A percentile compares a stretch with the other conserved stretches of the same genome.
Conservation (phyloP, 2,329 filamentous ascomycete species). For the Fusarium nygamai region DNA sequence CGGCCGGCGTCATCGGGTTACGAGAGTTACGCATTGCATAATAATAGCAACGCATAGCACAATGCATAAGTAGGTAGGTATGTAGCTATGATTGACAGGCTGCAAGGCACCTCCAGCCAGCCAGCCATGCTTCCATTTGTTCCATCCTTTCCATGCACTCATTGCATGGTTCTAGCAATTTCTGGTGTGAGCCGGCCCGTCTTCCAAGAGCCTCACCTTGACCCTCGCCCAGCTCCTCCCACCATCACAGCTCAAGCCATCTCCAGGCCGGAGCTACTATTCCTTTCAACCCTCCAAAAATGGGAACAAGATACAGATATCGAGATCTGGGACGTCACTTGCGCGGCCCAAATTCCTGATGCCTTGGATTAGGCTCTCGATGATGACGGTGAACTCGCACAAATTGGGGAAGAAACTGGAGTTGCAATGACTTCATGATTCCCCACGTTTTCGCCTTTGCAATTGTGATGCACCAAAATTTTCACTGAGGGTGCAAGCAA, state of each 20-base stretch:
- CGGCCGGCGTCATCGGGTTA: constrained; percentile 6
- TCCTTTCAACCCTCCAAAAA: constrained; percentile 22
- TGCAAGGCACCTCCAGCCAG: constrained; percentile 23
- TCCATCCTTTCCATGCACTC: constrained; percentile 21
- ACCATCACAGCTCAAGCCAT: constrained; percentile 16
- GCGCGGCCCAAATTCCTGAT: constrained; percentile 2
- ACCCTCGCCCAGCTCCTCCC: constrained; percentile 26
- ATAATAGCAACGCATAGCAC: not conserved
- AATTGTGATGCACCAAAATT: not conserved
- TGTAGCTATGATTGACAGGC: constrained; percentile 6
- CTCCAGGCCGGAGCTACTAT: constrained; percentile 22
- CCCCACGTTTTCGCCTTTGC: constrained; percentile 29
- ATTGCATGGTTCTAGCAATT: constrained; percentile 34
- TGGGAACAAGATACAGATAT: constrained; percentile 24
- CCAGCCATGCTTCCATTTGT: not conserved
- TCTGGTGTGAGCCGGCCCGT: constrained; percentile 40
- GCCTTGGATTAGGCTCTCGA: constrained; percentile 12
- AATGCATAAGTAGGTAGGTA: not conserved
- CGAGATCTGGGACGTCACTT: constrained; percentile 37
- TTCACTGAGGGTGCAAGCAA: not conserved
- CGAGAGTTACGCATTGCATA: constrained; percentile 13
- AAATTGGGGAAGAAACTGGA: constrained; percentile 36
- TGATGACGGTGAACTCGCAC: constrained; percentile 5
- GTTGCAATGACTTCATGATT: constrained; percentile 40
- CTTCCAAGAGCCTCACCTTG: constrained; percentile 24